Conservation (phyloP, 108 stramenopile species). For the Cyclotella distinguenda region DNA sequence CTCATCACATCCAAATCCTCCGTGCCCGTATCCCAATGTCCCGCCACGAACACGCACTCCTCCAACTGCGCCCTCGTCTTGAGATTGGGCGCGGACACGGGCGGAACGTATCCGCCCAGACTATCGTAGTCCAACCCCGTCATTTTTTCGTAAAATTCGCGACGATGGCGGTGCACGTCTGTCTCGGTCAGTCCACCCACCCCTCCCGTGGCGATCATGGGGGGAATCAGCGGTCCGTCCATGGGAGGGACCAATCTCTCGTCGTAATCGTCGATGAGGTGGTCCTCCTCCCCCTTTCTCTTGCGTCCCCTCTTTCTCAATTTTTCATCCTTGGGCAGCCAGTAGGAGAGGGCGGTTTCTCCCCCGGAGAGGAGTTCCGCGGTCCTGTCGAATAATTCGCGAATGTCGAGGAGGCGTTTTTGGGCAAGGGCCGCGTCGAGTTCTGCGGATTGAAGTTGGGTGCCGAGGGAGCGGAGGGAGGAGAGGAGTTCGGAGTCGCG, state of each 20-base stretch:
- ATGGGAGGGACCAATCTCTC: slow-evolving; percentile 17
- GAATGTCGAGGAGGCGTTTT: slow-evolving; percentile 3
- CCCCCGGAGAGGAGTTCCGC: slow-evolving; percentile 14
- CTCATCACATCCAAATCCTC: slow-evolving; percentile 23
- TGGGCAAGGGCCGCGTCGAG: slow-evolving; percentile 10
- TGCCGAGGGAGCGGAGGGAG: slow-evolving; percentile 14
- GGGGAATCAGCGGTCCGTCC: slow-evolving; percentile 22
- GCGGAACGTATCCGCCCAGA: slow-evolving; percentile 14
- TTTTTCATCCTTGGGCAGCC: slow-evolving; percentile 12
- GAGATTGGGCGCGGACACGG: slow-evolving; percentile 10
- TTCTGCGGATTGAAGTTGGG: slow-evolving; percentile 28
- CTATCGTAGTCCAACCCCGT: slow-evolving; percentile 2
- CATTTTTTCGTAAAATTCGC: slow-evolving; percentile 27
- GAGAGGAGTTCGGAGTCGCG: slow-evolving; percentile 21
- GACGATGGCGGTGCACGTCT: slow-evolving; percentile 9
- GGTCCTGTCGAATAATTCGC: slow-evolving; percentile 27
- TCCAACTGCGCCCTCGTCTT: slow-evolving; percentile 31
- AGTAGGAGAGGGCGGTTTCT: neutral
- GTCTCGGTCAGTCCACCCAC: slow-evolving; percentile 21
- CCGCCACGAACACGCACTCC: slow-evolving; percentile 24
- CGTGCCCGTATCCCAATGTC: slow-evolving; percentile 40
- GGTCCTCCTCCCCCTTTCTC: slow-evolving; percentile 20
- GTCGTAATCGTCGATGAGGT: slow-evolving; percentile 7
- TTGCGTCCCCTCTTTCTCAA: slow-evolving; percentile 17
- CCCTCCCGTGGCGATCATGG: slow-evolving; percentile 1